A percentile compares a stretch with the other conserved stretches of the same genome.
Evolutionary conservation across 2,329 filamentous ascomycete species (phyloP).

Genomic region (Clonostachys chloroleuca): DNA sequence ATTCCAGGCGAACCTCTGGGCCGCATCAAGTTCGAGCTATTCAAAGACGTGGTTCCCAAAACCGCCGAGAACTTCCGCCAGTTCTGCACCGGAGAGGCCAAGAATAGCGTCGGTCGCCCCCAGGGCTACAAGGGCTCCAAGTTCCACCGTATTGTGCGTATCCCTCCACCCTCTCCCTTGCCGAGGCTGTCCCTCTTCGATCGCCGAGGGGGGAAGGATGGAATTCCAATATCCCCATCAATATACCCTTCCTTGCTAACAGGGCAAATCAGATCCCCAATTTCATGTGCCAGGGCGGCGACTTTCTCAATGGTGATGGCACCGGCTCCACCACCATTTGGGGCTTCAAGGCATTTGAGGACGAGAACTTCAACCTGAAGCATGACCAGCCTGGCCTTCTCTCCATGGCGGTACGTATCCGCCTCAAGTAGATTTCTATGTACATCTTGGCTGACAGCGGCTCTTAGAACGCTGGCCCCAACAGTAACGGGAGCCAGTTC

Average conservation of each 20-base stretch:
- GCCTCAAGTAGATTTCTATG: not conserved
- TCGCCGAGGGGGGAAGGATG: too few species aligned
- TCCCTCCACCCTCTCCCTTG: not conserved
- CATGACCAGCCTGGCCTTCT: constrained; percentile 79
- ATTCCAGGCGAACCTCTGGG: constrained; percentile 74
- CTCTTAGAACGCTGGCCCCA: constrained; percentile 75
- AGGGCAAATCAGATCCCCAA: constrained; percentile 66
- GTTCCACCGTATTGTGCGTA: constrained; percentile 84
- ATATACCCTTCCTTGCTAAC: not conserved
- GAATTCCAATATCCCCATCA: not conserved
- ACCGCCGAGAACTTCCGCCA: constrained; percentile 97
- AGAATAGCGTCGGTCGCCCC: constrained; percentile 69
- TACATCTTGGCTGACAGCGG: not conserved
- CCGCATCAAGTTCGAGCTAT: constrained; percentile 86
- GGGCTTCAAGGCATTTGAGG: constrained; percentile 76
- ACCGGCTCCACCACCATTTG: constrained; percentile 88
- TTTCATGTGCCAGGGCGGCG: constrained; percentile 97
- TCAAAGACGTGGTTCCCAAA: constrained; percentile 75
- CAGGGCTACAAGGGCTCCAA: constrained; percentile 94
- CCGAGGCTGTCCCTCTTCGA: not conserved
- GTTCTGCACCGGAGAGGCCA: constrained; percentile 92
- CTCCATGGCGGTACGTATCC: constrained; percentile 78
- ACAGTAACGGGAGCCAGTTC: constrained; percentile 95
- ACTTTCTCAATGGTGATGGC: constrained; percentile 91
- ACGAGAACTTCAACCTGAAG: constrained; percentile 82